Evolutionary conservation across 179 eudicot genomes (phyloP).

Genomic region (Camellia oleifera): DNA sequence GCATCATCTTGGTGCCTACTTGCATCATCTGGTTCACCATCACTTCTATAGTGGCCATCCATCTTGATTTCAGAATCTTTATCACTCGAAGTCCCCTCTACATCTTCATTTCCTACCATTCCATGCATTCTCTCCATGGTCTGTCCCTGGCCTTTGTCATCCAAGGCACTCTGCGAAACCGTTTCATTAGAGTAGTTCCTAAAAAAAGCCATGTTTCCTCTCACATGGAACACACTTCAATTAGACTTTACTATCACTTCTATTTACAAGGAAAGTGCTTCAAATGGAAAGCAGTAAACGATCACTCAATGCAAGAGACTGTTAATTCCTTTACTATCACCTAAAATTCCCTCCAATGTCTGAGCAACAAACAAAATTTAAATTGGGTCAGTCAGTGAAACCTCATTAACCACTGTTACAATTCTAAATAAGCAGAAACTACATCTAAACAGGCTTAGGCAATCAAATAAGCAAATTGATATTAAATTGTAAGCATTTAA

Average conservation of each 20-base stretch:
- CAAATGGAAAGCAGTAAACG: slow-evolving; percentile 16
- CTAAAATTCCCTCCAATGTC: neutral
- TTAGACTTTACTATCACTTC: neutral
- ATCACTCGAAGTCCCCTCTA: slow-evolving; percentile 60
- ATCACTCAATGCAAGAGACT: neutral
- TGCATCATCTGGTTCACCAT: slow-evolving; percentile 40
- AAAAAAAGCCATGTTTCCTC: slow-evolving; percentile 54
- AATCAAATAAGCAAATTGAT: neutral
- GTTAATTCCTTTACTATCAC: slow-evolving; percentile 4
- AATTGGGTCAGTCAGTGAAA: neutral
- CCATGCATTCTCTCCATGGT: slow-evolving; percentile 42
- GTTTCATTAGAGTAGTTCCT: slow-evolving; percentile 52
- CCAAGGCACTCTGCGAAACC: slow-evolving; percentile 43
- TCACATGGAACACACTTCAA: slow-evolving; percentile 31
- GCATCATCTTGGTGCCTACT: slow-evolving; percentile 33
- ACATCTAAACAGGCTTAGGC: neutral
- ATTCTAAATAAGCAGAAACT: neutral
- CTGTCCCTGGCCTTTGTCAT: slow-evolving; percentile 42
- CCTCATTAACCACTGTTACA: neutral
- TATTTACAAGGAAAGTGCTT: neutral
- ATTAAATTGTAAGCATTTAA: neutral
- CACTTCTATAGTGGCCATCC: slow-evolving; percentile 41
- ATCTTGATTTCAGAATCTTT: slow-evolving; percentile 47
- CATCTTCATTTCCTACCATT: slow-evolving; percentile 36
- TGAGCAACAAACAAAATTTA: neutral